A percentile compares a stretch with the other conserved stretches of the same genome.
Evolutionary conservation across 352 stramenopile genomes (phyloP).

Genomic region (Plasmopara halstedii): DNA sequence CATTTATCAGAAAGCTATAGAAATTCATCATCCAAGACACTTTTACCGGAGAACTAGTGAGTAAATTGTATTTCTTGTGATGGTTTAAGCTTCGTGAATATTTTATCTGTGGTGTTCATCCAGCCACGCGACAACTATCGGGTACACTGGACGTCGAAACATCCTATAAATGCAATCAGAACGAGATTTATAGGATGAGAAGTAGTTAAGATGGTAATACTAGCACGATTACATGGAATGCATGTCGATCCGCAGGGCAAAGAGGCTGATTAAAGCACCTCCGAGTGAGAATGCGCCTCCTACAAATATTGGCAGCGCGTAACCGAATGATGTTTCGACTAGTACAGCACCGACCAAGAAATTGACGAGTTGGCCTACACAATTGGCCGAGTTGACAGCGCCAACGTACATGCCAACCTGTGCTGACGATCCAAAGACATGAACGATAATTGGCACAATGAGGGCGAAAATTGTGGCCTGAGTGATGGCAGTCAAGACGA

Average conservation of each 20-base stretch:
- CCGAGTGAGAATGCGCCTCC: slow-evolving; percentile 58
- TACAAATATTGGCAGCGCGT: slow-evolving; percentile 55
- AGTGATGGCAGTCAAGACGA: slow-evolving; percentile 38
- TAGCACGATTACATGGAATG: slow-evolving; percentile 45
- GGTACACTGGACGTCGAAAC: slow-evolving; percentile 41
- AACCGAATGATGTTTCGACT: slow-evolving; percentile 55
- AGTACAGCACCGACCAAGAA: slow-evolving; percentile 49
- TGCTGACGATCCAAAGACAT: slow-evolving; percentile 44
- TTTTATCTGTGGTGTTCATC: not conserved
- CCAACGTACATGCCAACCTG: slow-evolving; percentile 67
- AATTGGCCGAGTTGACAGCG: slow-evolving; percentile 69
- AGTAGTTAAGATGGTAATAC: slow-evolving; percentile 5
- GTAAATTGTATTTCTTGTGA: slow-evolving; percentile 9
- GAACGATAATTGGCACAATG: slow-evolving; percentile 61
- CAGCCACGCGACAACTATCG: slow-evolving; percentile 31
- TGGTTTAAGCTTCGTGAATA: too few relatives aligned
- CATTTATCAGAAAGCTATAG: slow-evolving; percentile 48
- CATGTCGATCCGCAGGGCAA: slow-evolving; percentile 67
- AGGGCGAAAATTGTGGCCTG: slow-evolving; percentile 58
- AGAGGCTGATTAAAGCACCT: slow-evolving; percentile 47
- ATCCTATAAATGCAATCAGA: slow-evolving; percentile 4
- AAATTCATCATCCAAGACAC: slow-evolving; percentile 45
- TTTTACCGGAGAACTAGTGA: slow-evolving; percentile 67
- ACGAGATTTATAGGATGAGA: not conserved
- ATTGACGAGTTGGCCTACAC: slow-evolving; percentile 64